Percentiles rank a stretch among this genome's conserved stretches.
Evolutionary conservation across 306 rosid genomes (phyloP).

Genomic region (Astragalus glycyphyllos): DNA sequence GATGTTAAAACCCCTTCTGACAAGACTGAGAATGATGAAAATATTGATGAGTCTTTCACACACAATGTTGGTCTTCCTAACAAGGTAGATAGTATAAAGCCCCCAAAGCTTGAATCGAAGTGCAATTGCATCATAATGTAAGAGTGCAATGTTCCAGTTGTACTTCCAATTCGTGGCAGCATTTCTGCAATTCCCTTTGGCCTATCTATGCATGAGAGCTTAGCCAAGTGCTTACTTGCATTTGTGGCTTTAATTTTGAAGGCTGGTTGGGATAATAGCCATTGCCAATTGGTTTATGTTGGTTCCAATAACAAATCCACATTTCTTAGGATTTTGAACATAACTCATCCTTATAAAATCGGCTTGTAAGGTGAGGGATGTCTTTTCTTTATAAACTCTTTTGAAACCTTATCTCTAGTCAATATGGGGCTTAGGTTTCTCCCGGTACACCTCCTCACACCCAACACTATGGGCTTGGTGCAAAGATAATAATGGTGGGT

Average conservation of each 20-base stretch:
- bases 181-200: not conserved
- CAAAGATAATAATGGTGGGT: too few species aligned
- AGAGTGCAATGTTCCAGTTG: constrained; percentile 48
- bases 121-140: constrained; percentile 98
- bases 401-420: too few species aligned
- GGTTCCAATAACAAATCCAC: constrained; percentile 63
- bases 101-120: constrained; percentile 85
- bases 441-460: too few species aligned
- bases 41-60: constrained; percentile 54
- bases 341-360: too few species aligned
- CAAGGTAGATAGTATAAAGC: constrained; percentile 77
- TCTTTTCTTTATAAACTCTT: too few species aligned
- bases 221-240: constrained; percentile 33
- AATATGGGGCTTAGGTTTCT: too few species aligned
- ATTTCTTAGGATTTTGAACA: constrained; percentile 1
- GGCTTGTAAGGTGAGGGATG: too few species aligned
- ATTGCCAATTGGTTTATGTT: constrained; percentile 55
- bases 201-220: not conserved
- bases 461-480: too few species aligned
- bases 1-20: constrained; percentile 53
- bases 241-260: constrained; percentile 46
- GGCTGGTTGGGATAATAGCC: constrained; percentile 57
- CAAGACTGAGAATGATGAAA: constrained; percentile 77
- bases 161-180: constrained; percentile 21
- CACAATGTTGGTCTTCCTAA: constrained; percentile 67